A percentile compares a stretch with the other conserved stretches of the same genome.
phyloP scores from a whole-genome alignment of 345 rosid genomes.

The Moricandia moricandioides region DNA sequence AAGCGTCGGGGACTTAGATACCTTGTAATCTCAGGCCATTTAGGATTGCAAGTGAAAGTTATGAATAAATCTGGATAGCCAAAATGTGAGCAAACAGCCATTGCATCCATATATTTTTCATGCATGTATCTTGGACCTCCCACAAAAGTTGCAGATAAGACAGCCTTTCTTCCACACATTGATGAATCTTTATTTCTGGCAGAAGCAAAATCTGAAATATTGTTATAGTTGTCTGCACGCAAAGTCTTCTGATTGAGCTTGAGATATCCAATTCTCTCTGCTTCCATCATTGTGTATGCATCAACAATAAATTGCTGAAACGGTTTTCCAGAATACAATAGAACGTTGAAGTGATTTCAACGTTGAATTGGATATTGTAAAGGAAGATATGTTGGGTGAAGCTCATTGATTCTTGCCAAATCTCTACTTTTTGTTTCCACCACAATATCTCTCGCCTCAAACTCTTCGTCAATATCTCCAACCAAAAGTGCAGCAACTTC shows the following conservation, averaged over 20 bases:
- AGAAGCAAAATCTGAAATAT: background rate
- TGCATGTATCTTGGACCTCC: background rate
- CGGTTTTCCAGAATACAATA: background rate
- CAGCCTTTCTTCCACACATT: background rate
- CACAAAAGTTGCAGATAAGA: background rate
- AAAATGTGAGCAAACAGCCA: background rate
- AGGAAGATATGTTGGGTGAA: background rate
- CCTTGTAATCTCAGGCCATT: background rate
- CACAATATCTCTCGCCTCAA: background rate
- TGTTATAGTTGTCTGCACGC: background rate
- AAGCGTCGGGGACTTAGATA: background rate
- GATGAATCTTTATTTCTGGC: background rate
- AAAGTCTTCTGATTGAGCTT: background rate
- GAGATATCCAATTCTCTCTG: background rate
- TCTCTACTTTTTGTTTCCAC: background rate
- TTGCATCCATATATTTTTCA: background rate
- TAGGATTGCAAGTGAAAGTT: background rate
- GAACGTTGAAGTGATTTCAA: background rate
- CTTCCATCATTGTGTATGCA: background rate
- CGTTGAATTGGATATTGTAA: background rate
- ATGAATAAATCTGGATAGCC: background rate
- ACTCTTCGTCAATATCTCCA: background rate
- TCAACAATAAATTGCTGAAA: background rate
- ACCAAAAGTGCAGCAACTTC: background rate
- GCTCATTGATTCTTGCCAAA: background rate